Evolutionary conservation across 176 grass and related monocot species (phyloP).

Genomic region (Zizania latifolia): DNA sequence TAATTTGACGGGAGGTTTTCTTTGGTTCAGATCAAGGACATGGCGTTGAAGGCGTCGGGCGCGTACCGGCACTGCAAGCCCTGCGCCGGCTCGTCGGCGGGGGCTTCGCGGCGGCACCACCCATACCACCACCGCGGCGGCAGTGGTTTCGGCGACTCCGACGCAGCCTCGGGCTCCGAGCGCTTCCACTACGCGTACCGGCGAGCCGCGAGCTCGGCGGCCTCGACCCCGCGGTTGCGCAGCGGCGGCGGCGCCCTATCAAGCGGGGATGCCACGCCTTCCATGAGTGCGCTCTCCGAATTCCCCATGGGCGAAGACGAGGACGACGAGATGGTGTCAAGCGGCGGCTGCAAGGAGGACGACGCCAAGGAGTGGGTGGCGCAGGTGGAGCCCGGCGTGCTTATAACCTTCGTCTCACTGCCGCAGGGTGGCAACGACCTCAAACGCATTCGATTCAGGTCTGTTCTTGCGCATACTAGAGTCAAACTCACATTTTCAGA

Average conservation of each 20-base stretch:
- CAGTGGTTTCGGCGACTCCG: slow-evolving; percentile 39
- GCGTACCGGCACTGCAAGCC: slow-evolving; percentile 98
- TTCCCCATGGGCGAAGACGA: slow-evolving; percentile 42
- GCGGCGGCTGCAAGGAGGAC: slow-evolving; percentile 36
- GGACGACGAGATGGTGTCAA: slow-evolving; percentile 35
- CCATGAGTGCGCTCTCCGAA: slow-evolving; percentile 71
- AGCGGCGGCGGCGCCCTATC: slow-evolving; percentile 32
- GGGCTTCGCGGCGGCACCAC: slow-evolving; percentile 38
- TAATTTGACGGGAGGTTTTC: slow-evolving; percentile 10
- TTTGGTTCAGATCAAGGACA: slow-evolving; percentile 74
- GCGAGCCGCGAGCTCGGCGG: slow-evolving; percentile 46
- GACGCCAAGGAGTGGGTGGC: slow-evolving; percentile 94
- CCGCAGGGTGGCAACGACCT: slow-evolving; percentile 91
- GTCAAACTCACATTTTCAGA: neutral
- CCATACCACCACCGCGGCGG: slow-evolving; percentile 48
- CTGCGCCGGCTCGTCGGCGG: slow-evolving; percentile 48
- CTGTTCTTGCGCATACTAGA: neutral
- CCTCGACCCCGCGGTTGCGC: slow-evolving; percentile 42
- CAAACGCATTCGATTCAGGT: slow-evolving; percentile 98
- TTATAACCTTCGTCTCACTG: slow-evolving; percentile 87
- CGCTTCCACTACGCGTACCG: slow-evolving; percentile 66
- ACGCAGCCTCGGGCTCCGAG: slow-evolving; percentile 34
- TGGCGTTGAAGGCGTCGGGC: slow-evolving; percentile 85
- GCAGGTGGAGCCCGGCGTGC: slow-evolving; percentile 92
- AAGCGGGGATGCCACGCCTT: slow-evolving; percentile 67